Evolutionary conservation across 2,329 filamentous ascomycete genomes (phyloP).

Genomic region (Hypocrella siamensis): DNA sequence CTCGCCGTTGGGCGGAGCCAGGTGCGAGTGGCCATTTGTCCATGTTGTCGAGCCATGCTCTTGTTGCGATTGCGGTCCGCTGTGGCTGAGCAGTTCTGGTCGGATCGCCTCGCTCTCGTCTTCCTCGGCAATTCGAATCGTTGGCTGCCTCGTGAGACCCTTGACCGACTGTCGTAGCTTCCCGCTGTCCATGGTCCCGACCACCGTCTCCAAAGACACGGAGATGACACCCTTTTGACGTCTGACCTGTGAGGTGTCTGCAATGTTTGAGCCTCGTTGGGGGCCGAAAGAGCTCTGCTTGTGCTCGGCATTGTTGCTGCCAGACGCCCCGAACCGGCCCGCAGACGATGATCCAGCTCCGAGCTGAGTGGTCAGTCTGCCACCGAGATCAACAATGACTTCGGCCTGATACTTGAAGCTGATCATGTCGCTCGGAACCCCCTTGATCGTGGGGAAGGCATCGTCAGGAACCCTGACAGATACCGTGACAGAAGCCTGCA

Average conservation of each 20-base stretch:
- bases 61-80: slow-evolving; percentile 2
- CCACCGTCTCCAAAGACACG: slow-evolving; percentile 70
- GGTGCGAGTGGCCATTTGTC: slow-evolving; percentile 4
- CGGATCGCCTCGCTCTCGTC: slow-evolving; percentile 16
- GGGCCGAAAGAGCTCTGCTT: slow-evolving; percentile 13
- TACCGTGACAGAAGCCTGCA: slow-evolving; percentile 67
- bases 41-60: slow-evolving; percentile 12
- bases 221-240: slow-evolving; percentile 87
- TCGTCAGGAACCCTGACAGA: slow-evolving; percentile 80
- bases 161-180: slow-evolving; percentile 11
- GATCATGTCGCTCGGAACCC: slow-evolving; percentile 85
- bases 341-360: slow-evolving; percentile 44
- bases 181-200: slow-evolving; percentile 71
- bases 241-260: slow-evolving; percentile 74
- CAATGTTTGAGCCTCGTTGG: slow-evolving; percentile 42
- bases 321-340: slow-evolving; percentile 22
- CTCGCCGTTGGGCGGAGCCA: slow-evolving; percentile 18
- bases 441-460: slow-evolving; percentile 78
- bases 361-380: slow-evolving; percentile 60
- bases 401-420: slow-evolving; percentile 91
- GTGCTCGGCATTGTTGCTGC: slow-evolving; percentile 12
- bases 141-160: slow-evolving; percentile 10
- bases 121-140: slow-evolving; percentile 12
- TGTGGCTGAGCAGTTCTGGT: slow-evolving; percentile 6
- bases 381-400: slow-evolving; percentile 81